A percentile compares a stretch with the other conserved stretches of the same genome.
Conservation (phyloP, 768 basidiomycete genomes). For the Erythrobasidium yunnanense region DNA sequence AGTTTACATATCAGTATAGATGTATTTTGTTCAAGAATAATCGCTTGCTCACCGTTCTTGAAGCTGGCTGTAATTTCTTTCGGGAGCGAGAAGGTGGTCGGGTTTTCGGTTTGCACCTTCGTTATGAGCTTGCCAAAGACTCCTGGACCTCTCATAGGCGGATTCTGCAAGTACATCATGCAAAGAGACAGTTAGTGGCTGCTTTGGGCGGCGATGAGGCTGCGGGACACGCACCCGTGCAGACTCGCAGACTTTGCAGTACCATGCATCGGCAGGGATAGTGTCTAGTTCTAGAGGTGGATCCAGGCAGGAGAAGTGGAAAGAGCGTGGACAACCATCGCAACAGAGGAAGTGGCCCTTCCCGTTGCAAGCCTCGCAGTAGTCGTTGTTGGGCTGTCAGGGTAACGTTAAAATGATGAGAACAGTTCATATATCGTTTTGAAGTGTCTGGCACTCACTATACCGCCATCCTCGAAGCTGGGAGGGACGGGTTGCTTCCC, state of each 20-base stretch:
- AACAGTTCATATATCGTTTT: not conserved
- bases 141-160: constrained; percentile 8
- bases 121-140: constrained; percentile 32
- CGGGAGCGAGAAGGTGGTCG: constrained; percentile 34
- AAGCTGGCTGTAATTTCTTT: constrained; percentile 31
- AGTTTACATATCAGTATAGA: not conserved
- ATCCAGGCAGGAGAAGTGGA: constrained; percentile 92
- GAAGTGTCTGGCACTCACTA: not conserved
- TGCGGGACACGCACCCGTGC: constrained; percentile 40
- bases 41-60: constrained; percentile 33
- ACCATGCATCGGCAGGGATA: constrained; percentile 57
- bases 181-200: not conserved
- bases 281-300: constrained; percentile 84
- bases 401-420: not conserved
- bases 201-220: not conserved
- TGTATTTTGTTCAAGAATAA: not conserved
- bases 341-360: constrained; percentile 82
- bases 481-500: not conserved
- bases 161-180: constrained; percentile 25
- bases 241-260: constrained; percentile 53
- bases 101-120: constrained; percentile 33
- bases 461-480: not conserved
- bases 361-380: constrained; percentile 45
- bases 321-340: constrained; percentile 89
- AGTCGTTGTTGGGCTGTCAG: constrained; percentile 45